A percentile compares a stretch with the other conserved stretches of the same genome.
phyloP scores from a whole-genome alignment of 345 rosid species.

The Bretschneidera sinensis region DNA sequence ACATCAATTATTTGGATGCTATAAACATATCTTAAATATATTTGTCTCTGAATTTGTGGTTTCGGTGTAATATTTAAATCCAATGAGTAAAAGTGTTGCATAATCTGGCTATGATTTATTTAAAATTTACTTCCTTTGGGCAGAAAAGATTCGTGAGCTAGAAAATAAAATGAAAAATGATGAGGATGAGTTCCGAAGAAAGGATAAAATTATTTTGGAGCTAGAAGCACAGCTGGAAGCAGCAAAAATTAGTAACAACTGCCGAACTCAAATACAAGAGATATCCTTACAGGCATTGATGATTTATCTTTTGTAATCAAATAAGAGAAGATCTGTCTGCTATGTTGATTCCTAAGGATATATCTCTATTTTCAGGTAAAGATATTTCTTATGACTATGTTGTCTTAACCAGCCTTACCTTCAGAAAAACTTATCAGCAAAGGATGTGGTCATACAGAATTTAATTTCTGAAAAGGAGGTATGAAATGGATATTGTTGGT shows the following conservation, averaged over 20 bases:
- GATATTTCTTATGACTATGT: constrained; percentile 20
- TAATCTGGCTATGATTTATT: background rate
- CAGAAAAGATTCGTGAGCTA: constrained; percentile 55
- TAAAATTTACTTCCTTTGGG: constrained; percentile 11
- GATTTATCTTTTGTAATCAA: constrained; percentile 9
- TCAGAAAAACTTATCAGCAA: constrained; percentile 54
- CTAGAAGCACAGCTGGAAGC: constrained; percentile 52
- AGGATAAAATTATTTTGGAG: constrained; percentile 48
- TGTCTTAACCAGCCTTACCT: constrained; percentile 64
- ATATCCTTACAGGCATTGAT: constrained; percentile 43
- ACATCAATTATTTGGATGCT: background rate
- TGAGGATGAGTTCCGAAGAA: constrained; percentile 48
- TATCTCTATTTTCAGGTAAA: constrained; percentile 13
- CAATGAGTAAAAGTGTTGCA: too few relatives aligned
- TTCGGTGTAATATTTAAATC: background rate
- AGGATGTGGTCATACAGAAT: constrained; percentile 57
- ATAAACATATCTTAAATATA: background rate
- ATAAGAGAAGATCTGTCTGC: background rate
- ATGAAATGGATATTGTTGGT: constrained; percentile 14
- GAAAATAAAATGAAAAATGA: constrained; percentile 42
- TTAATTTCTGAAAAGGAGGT: constrained; percentile 72
- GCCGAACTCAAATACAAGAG: constrained; percentile 51
- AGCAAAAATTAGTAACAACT: constrained; percentile 34
- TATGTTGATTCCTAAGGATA: constrained; percentile 2
- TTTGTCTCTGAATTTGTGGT: background rate